These are phyloP conservation scores for Mycena polygramma DNA, from an alignment of 768 basidiomycete genomes.

Conservation along the genomic window DNA sequence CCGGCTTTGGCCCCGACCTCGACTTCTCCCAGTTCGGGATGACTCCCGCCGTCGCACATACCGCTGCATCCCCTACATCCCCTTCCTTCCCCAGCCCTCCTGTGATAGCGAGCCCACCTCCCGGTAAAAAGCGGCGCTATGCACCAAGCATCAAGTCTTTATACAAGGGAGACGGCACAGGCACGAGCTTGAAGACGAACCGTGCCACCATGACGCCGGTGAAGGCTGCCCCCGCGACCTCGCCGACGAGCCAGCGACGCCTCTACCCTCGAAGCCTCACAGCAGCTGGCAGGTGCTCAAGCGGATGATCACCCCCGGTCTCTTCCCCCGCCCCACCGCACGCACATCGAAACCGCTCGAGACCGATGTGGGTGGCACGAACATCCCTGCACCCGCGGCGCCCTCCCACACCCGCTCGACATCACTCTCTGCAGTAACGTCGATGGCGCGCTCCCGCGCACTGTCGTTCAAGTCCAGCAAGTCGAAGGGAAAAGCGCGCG, in stretches of 20 bases:
- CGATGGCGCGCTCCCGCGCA: constrained; percentile 2
- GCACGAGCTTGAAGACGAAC: constrained; percentile 18
- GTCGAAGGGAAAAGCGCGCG: not conserved
- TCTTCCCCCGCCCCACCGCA: constrained; percentile 17
- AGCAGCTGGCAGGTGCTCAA: not conserved
- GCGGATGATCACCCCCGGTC: constrained; percentile 13
- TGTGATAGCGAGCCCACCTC: not conserved
- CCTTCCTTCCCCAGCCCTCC: not conserved
- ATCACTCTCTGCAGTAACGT: not conserved
- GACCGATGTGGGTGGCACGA: not conserved
- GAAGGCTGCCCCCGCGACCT: not conserved
- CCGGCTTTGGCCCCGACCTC: too few relatives aligned
- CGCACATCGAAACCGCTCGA: not conserved
- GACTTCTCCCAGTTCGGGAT: not conserved
- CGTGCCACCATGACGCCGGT: not conserved
- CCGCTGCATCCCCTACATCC: not conserved
- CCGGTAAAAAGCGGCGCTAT: constrained; percentile 10
- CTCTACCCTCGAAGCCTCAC: not conserved
- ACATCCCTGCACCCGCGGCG: not conserved
- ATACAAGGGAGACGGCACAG: constrained; percentile 4
- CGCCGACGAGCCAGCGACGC: not conserved
- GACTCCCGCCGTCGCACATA: not conserved
- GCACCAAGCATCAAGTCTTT: constrained; percentile 5
- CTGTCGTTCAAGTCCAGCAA: constrained; percentile 17
- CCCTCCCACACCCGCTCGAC: not conserved